A percentile compares a stretch with the other conserved stretches of the same genome.
These are phyloP conservation scores for Orbilia brochopaga DNA, from an alignment of 2,329 filamentous ascomycete genomes.

Conservation along the genomic window DNA sequence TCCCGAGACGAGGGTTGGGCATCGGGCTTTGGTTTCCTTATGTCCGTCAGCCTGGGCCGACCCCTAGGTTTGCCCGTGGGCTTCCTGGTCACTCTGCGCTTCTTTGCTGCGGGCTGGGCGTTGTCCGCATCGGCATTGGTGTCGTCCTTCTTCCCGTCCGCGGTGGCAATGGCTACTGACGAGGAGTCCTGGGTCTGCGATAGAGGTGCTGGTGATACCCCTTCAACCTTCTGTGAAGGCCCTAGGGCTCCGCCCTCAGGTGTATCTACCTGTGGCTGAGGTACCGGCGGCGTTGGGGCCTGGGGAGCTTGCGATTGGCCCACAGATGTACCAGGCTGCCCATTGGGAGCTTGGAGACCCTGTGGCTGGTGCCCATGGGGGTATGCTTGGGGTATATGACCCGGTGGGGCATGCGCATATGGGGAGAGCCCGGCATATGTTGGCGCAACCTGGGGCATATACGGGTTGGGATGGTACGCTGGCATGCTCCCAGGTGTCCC, in stretches of 20 bases:
- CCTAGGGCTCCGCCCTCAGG: slow-evolving; percentile 15
- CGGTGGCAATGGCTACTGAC: slow-evolving; percentile 26
- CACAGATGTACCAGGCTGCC: background rate
- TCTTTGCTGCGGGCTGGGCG: slow-evolving; percentile 38
- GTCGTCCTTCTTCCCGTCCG: slow-evolving; percentile 32
- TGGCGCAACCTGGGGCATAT: slow-evolving; percentile 26
- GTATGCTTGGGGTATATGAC: slow-evolving; percentile 24
- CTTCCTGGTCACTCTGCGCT: slow-evolving; percentile 45
- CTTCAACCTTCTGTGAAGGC: slow-evolving; percentile 12
- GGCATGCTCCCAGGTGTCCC: slow-evolving; percentile 24
- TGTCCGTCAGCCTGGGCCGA: slow-evolving; percentile 42
- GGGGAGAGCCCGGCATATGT: slow-evolving; percentile 25
- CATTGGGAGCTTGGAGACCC: slow-evolving; percentile 24
- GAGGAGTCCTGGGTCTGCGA: slow-evolving; percentile 17
- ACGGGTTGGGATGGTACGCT: slow-evolving; percentile 23
- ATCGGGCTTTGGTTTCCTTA: slow-evolving; percentile 46
- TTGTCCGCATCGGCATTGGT: slow-evolving; percentile 14
- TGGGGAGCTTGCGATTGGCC: slow-evolving; percentile 24
- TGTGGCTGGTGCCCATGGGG: slow-evolving; percentile 27
- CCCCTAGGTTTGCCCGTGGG: slow-evolving; percentile 48
- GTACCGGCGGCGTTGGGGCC: slow-evolving; percentile 15
- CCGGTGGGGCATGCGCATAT: slow-evolving; percentile 20
- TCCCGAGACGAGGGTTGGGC: slow-evolving; percentile 41
- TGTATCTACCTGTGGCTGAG: slow-evolving; percentile 6
- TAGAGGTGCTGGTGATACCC: slow-evolving; percentile 17